Conservation (phyloP, 73 alveolate genomes). For the Uronychia binucleata region DNA sequence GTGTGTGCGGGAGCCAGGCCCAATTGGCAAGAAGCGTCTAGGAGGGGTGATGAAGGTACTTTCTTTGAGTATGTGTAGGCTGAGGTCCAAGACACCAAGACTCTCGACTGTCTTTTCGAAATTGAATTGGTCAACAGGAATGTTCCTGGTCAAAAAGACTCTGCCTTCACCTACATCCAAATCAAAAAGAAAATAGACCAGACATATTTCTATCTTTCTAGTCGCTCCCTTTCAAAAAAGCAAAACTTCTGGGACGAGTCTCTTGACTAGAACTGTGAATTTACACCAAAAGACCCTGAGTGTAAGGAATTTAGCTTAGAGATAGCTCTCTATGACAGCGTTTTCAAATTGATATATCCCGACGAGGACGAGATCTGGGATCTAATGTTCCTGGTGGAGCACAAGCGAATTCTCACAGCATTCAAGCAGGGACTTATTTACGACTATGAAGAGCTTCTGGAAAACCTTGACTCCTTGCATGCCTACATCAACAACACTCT, state of each 20-base stretch:
- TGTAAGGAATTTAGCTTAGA: background rate
- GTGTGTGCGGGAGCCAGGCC: background rate
- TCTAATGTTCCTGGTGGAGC: background rate
- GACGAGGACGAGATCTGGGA: background rate
- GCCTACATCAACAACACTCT: background rate
- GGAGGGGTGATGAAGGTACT: background rate
- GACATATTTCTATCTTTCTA: background rate
- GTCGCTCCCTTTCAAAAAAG: background rate
- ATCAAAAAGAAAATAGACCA: background rate
- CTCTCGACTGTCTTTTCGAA: background rate
- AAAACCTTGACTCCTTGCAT: background rate
- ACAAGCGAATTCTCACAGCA: background rate
- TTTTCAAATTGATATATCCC: background rate
- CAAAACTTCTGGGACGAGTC: background rate
- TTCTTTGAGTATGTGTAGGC: background rate
- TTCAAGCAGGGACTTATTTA: background rate
- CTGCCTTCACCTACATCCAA: background rate
- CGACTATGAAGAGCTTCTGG: background rate
- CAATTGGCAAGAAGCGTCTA: background rate
- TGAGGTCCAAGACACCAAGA: background rate
- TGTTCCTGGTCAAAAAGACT: background rate
- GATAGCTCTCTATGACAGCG: background rate
- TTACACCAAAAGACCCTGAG: background rate
- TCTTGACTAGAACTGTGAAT: background rate
- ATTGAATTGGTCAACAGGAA: background rate